Evolutionary conservation across 768 basidiomycete species (phyloP).

Genomic region (Suillus luteus): DNA sequence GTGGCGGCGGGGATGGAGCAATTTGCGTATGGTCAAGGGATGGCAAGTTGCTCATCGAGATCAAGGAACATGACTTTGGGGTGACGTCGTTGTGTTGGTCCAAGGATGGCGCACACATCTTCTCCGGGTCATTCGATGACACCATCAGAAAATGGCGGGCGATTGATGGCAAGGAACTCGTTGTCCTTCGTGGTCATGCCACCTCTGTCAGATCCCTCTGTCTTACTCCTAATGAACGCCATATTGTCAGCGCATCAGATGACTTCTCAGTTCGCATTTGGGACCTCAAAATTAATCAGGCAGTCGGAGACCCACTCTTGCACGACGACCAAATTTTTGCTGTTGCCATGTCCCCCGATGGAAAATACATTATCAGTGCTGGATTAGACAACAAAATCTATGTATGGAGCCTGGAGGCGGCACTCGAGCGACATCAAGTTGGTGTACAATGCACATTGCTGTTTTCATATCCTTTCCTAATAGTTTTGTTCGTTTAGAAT

Average conservation of each 20-base stretch:
- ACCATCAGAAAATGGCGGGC: background rate
- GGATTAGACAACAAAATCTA: conserved; percentile 76
- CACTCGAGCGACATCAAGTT: too few species aligned
- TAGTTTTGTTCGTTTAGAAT: background rate
- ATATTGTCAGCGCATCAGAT: background rate
- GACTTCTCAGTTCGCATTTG: background rate
- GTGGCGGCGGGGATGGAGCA: background rate
- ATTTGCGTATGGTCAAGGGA: background rate
- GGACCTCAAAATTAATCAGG: background rate
- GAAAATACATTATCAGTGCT: conserved; percentile 75
- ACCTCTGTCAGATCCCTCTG: background rate
- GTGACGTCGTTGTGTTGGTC: background rate
- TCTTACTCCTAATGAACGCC: background rate
- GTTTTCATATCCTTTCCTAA: background rate
- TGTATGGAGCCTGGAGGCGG: conserved; percentile 71
- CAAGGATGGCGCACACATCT: background rate
- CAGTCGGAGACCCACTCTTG: conserved; percentile 46
- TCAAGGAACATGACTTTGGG: background rate
- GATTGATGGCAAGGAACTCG: background rate
- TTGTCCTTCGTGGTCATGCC: background rate
- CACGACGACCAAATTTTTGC: conserved; percentile 81
- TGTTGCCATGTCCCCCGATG: conserved; percentile 79
- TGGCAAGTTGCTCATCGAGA: background rate
- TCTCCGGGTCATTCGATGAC: background rate
- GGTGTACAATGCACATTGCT: background rate